Evolutionary conservation across 352 stramenopile genomes (phyloP).

Genomic region (Saprolegnia diclina): DNA sequence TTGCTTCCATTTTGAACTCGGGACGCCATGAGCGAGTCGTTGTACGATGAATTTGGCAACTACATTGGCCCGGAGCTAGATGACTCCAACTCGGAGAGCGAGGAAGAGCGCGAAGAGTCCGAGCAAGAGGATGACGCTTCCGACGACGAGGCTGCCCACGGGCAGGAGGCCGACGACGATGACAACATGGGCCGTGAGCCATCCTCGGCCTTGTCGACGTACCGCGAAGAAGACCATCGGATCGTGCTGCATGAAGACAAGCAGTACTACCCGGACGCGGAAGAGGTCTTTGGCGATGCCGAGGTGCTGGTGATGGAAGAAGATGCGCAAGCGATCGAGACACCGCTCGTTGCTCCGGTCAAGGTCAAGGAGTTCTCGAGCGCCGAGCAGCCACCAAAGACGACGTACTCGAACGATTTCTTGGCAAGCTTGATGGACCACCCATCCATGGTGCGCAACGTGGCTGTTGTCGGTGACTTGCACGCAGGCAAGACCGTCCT

Average conservation of each 20-base stretch:
- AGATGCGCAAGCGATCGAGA: slow-evolving; percentile 97
- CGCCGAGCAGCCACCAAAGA: slow-evolving; percentile 75
- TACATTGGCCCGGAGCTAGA: slow-evolving; percentile 97
- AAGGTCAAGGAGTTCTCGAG: slow-evolving; percentile 91
- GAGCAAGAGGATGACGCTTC: slow-evolving; percentile 30
- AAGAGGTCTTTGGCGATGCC: slow-evolving; percentile 95
- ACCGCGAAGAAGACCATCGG: slow-evolving; percentile 60
- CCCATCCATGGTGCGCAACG: slow-evolving; percentile 86
- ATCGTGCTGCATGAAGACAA: slow-evolving; percentile 99
- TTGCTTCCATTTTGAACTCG: slow-evolving; percentile 10
- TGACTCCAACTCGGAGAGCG: slow-evolving; percentile 43
- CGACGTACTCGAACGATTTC: slow-evolving; percentile 87
- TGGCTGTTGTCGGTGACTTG: slow-evolving; percentile 96
- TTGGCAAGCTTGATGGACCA: slow-evolving; percentile 86
- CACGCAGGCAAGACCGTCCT: slow-evolving; percentile 95
- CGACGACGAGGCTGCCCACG: slow-evolving; percentile 39
- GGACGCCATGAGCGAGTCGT: slow-evolving; percentile 86
- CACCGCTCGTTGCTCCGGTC: slow-evolving; percentile 96
- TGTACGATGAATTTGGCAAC: slow-evolving; percentile 99
- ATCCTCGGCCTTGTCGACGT: slow-evolving; percentile 13
- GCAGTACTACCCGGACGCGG: slow-evolving; percentile 97
- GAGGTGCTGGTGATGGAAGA: slow-evolving; percentile 98
- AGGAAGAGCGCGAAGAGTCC: slow-evolving; percentile 28
- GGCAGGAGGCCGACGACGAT: slow-evolving; percentile 36
- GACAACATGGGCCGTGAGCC: slow-evolving; percentile 33